Percentiles rank a stretch among this genome's conserved stretches.
Evolutionary conservation across 768 basidiomycete species (phyloP).

Genomic region (Suillus americanus): DNA sequence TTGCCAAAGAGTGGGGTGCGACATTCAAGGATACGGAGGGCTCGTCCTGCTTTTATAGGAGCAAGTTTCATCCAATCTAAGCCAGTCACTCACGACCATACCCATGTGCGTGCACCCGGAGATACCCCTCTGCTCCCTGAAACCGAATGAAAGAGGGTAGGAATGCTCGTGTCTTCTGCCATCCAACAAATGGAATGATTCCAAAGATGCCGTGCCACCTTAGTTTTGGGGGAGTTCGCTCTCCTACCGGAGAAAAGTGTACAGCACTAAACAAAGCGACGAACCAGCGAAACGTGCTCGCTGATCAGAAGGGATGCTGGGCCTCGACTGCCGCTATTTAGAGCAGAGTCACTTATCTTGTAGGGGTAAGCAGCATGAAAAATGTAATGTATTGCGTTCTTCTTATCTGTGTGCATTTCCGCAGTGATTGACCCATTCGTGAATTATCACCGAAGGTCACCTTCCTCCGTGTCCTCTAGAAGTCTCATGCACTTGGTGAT

Average conservation of each 20-base stretch:
- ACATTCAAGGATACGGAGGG: not conserved
- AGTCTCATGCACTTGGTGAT: conserved; percentile 1
- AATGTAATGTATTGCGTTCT: not conserved
- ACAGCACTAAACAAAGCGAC: not conserved
- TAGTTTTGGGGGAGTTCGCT: not conserved
- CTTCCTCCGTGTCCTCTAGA: not conserved
- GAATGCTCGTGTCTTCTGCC: not conserved
- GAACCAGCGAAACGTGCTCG: not conserved
- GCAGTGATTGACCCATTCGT: not conserved
- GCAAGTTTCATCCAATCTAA: not conserved
- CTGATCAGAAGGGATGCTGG: not conserved
- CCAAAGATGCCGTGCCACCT: not conserved
- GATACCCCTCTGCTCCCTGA: not conserved
- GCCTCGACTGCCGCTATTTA: not conserved
- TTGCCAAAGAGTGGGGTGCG: not conserved
- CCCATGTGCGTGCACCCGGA: not conserved
- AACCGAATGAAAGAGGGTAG: not conserved
- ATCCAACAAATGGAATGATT: not conserved
- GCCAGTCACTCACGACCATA: not conserved
- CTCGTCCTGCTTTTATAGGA: conserved; percentile 2
- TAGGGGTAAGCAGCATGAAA: not conserved
- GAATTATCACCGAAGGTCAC: not conserved
- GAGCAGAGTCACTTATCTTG: not conserved
- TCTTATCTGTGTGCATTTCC: not conserved
- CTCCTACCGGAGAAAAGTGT: not conserved